Percentiles rank a stretch among this genome's conserved stretches.
These are phyloP conservation scores for Acanthamoeba triangularis DNA, from an alignment of 208 protist genomes.

Conservation along the genomic window DNA sequence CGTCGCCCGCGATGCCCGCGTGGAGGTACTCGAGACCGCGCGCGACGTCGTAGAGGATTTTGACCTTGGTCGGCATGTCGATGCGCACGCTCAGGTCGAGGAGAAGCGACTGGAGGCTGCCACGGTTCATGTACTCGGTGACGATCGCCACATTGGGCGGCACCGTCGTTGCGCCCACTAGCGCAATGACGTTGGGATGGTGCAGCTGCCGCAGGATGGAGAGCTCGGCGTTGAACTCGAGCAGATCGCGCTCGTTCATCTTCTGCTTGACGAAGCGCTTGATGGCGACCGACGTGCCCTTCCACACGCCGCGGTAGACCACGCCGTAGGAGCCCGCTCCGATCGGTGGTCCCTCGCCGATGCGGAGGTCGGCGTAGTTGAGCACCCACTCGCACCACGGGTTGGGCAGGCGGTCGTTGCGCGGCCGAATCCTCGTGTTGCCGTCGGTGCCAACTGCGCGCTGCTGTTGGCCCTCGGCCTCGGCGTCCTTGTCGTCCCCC, in stretches of 20 bases:
- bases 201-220: background rate
- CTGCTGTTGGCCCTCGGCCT: no score
- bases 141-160: conserved; percentile 83
- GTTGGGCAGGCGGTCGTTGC: background rate
- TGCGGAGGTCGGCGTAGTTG: background rate
- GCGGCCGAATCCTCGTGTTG: no score
- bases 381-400: background rate
- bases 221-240: conserved; percentile 17
- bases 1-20: background rate
- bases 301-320: background rate
- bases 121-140: conserved; percentile 79
- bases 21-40: conserved; percentile 81
- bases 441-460: no score
- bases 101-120: conserved; percentile 81
- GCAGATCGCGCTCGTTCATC: conserved; percentile 70
- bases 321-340: conserved; percentile 41
- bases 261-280: conserved; percentile 65
- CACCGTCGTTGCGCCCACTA: conserved; percentile 78
- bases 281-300: background rate
- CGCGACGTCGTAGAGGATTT: conserved; percentile 61
- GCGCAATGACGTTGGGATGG: background rate
- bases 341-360: conserved; percentile 25
- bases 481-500: no score
- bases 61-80: background rate
- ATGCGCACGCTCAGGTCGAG: background rate